Percentiles rank a stretch among this genome's conserved stretches.
Conservation (phyloP, 78 protist species). For the Neovahlkampfia damariscottae region DNA sequence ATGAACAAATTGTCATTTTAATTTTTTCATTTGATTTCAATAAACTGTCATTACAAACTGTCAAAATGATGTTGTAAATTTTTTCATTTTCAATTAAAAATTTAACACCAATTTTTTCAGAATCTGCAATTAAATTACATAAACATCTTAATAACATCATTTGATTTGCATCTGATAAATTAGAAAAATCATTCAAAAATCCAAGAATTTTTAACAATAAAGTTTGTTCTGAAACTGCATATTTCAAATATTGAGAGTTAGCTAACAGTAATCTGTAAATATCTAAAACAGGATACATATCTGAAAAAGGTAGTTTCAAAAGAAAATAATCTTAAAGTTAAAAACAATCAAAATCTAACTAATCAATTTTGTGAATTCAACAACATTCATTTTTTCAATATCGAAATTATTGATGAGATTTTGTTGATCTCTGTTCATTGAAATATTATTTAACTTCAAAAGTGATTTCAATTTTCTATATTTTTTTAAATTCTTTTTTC, state of each 20-base stretch:
- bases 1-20: no score
- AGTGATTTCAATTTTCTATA: background rate
- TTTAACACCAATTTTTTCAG: no score
- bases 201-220: background rate
- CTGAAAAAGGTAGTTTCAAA: background rate
- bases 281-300: background rate
- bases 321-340: background rate
- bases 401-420: background rate
- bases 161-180: background rate
- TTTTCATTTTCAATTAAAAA: no score
- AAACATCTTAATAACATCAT: background rate
- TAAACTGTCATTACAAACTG: no score
- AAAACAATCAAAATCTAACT: background rate
- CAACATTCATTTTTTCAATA: background rate
- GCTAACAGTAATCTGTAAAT: background rate
- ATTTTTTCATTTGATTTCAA: no score
- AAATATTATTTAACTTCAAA: background rate
- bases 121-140: background rate
- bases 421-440: background rate
- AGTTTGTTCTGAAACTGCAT: background rate
- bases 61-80: no score
- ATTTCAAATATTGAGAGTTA: background rate
- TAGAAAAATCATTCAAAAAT: background rate
- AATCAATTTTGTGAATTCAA: background rate
- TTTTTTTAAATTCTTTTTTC: no score